Percentiles rank a stretch among this genome's conserved stretches.
phyloP scores from a whole-genome alignment of 1,284 basidiomycete genomes.

The Cryptococcus sp. region DNA sequence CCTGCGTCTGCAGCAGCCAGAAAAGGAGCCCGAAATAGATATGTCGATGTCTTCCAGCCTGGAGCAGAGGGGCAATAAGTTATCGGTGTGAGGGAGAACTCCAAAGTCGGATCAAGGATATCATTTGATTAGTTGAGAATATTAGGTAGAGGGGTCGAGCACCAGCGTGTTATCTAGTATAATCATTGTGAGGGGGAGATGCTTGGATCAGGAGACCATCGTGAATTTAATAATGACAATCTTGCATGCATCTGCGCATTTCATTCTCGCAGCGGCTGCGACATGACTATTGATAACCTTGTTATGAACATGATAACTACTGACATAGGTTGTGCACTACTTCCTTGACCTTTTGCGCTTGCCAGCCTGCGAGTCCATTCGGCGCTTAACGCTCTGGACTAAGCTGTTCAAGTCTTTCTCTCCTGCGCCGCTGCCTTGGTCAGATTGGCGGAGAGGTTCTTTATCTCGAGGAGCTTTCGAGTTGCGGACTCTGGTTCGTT shows the following conservation, averaged over 20 bases:
- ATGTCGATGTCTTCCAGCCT: conserved; percentile 60
- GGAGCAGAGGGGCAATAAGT: conserved; percentile 1
- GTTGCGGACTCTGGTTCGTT: conserved; percentile 57
- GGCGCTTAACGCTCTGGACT: conserved; percentile 83
- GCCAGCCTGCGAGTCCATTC: conserved; percentile 49
- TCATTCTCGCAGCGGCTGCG: too few relatives aligned
- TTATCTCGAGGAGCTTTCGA: conserved; percentile 48
- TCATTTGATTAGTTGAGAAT: too few relatives aligned
- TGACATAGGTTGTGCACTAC: not conserved
- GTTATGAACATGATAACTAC: too few relatives aligned
- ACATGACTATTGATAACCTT: too few relatives aligned
- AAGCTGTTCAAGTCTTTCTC: conserved; percentile 64
- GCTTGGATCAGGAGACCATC: too few relatives aligned
- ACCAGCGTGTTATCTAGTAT: too few relatives aligned
- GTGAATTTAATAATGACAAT: not conserved
- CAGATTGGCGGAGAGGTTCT: not conserved
- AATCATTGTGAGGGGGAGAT: too few relatives aligned
- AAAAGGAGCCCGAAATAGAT: conserved; percentile 73
- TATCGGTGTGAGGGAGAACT: conserved; percentile 5
- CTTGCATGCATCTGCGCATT: not conserved
- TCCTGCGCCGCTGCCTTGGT: conserved; percentile 8
- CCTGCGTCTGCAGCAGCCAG: conserved; percentile 55
- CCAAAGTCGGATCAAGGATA: not conserved
- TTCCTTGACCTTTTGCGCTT: conserved; percentile 30
- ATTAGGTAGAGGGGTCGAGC: too few relatives aligned